Percentiles rank a stretch among this genome's conserved stretches.
phyloP scores from a whole-genome alignment of 1,284 basidiomycete species.

The Trametes sp. region DNA sequence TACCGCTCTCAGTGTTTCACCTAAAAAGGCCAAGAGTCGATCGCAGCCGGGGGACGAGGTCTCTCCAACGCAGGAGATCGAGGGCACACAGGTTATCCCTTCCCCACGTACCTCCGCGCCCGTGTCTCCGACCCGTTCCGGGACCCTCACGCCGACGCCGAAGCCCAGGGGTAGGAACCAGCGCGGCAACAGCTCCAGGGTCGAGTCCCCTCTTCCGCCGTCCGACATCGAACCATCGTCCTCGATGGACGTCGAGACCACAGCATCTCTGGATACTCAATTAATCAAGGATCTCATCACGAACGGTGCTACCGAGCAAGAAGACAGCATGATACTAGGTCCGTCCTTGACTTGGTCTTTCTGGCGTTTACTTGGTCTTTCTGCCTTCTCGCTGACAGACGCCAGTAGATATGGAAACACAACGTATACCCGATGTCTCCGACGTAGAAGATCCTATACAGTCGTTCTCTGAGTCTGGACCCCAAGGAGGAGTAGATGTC shows the following conservation, averaged over 20 bases:
- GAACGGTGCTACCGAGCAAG: conserved; percentile 31
- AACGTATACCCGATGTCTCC: conserved; percentile 34
- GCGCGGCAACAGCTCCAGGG: neutral
- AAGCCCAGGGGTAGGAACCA: conserved; percentile 1
- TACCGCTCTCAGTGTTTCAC: neutral
- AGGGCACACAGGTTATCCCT: conserved; percentile 40
- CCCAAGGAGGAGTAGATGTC: neutral
- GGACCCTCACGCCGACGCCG: conserved; percentile 32
- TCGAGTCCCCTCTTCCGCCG: conserved; percentile 42
- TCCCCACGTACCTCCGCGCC: conserved; percentile 22
- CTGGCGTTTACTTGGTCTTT: neutral
- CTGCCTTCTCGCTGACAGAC: neutral
- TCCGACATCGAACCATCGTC: conserved; percentile 43
- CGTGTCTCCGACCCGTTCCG: conserved; percentile 20
- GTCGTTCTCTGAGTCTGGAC: conserved; percentile 40
- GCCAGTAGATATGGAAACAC: conserved; percentile 55
- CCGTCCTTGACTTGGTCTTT: conserved; percentile 1
- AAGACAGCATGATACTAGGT: conserved; percentile 58
- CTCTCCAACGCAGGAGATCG: conserved; percentile 34
- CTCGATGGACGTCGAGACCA: conserved; percentile 17
- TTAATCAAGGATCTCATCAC: conserved; percentile 50
- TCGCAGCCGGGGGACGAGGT: conserved; percentile 16
- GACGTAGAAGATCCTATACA: conserved; percentile 45
- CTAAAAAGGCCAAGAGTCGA: conserved; percentile 18
- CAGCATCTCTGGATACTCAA: conserved; percentile 48